Conservation (phyloP, 495 filamentous ascomycete genomes). For the Aspergillus funiculosus region DNA sequence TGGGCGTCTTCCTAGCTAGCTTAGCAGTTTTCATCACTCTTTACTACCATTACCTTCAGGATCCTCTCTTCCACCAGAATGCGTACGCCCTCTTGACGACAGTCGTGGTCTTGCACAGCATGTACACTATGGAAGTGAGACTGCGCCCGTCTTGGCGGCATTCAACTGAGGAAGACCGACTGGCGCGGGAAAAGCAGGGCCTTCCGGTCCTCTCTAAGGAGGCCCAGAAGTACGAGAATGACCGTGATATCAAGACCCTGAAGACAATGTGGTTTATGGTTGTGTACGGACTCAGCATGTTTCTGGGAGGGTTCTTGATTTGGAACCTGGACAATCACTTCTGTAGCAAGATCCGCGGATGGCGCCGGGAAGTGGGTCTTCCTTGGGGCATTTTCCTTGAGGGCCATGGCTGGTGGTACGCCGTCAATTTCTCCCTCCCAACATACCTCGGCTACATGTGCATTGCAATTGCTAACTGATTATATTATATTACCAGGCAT, state of each 20-base stretch:
- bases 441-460: no score
- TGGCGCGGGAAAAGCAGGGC: conserved; percentile 35
- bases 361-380: conserved; percentile 67
- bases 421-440: conserved; percentile 15
- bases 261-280: conserved; percentile 75
- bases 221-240: conserved; percentile 44
- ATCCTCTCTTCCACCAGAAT: conserved; percentile 88
- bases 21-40: conserved; percentile 77
- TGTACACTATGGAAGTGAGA: conserved; percentile 85
- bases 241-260: conserved; percentile 53
- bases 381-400: conserved; percentile 90
- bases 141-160: conserved; percentile 55
- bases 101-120: conserved; percentile 68
- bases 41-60: conserved; percentile 90
- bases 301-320: conserved; percentile 76
- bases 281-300: conserved; percentile 61
- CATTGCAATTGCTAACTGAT: conserved; percentile 16
- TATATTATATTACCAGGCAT: conserved; percentile 42
- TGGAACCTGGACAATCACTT: conserved; percentile 85
- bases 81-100: conserved; percentile 78
- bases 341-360: conserved; percentile 63
- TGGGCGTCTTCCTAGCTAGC: conserved; percentile 56
- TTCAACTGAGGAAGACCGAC: conserved; percentile 40
- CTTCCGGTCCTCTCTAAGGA: conserved; percentile 39
- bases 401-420: conserved; percentile 97